Evolutionary conservation across 2,329 filamentous ascomycete species (phyloP).

Genomic region (Scedosporium dehoogii): DNA sequence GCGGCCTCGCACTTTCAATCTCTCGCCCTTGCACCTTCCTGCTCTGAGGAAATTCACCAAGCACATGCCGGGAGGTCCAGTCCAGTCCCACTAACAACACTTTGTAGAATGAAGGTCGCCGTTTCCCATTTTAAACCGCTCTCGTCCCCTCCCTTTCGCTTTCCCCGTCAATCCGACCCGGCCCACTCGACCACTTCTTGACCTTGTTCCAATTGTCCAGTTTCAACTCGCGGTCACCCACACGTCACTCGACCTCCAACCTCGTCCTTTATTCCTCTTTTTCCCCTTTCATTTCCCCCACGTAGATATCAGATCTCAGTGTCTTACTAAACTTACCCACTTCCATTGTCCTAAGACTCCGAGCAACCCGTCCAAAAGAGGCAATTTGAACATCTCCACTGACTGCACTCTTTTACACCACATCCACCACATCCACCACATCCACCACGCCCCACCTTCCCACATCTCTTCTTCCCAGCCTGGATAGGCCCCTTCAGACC

Average conservation of each 20-base stretch:
- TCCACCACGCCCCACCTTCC: not conserved
- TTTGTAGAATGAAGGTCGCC: not conserved
- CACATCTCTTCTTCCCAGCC: not conserved
- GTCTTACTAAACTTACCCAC: not conserved
- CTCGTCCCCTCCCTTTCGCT: not conserved
- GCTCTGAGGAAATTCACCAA: not conserved
- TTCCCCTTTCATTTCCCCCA: not conserved
- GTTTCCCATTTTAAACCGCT: not conserved
- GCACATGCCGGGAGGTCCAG: not conserved
- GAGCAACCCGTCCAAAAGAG: not conserved
- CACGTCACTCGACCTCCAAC: not conserved
- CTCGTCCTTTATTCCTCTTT: not conserved
- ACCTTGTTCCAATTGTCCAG: too few relatives aligned
- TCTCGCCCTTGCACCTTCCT: not conserved
- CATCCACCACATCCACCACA: not conserved
- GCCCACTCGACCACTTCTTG: too few relatives aligned
- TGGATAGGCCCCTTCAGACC: not conserved
- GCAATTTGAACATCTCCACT: not conserved
- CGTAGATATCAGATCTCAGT: not conserved
- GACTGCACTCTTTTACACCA: not conserved
- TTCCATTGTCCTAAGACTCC: not conserved
- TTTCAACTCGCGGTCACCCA: not conserved
- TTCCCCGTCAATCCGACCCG: not conserved
- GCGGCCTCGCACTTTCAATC: not conserved
- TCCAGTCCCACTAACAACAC: not conserved